Conservation (phyloP, 352 stramenopile species). For the Globisporangium ultimum region DNA sequence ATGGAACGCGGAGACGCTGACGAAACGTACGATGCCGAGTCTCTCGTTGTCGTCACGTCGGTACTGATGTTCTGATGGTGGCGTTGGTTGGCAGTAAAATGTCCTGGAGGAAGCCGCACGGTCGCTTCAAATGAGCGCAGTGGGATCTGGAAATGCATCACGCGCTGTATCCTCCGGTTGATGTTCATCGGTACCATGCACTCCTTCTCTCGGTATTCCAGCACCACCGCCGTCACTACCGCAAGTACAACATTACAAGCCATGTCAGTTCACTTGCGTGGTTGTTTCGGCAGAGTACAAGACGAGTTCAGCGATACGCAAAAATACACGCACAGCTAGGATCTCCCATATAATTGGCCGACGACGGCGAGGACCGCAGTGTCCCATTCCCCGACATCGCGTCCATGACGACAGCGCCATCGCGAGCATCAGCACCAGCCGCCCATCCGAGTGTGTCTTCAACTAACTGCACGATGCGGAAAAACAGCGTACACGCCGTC, state of each 20-base stretch:
- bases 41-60: not conserved
- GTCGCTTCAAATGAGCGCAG: constrained; percentile 83
- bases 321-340: constrained; percentile 53
- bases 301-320: not conserved
- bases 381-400: constrained; percentile 10
- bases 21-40: constrained; percentile 12
- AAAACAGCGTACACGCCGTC: constrained; percentile 62
- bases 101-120: constrained; percentile 57
- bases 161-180: constrained; percentile 81
- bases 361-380: constrained; percentile 13
- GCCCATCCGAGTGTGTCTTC: constrained; percentile 60
- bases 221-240: constrained; percentile 76
- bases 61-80: not conserved
- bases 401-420: constrained; percentile 24
- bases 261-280: no score
- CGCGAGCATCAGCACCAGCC: constrained; percentile 11
- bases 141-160: constrained; percentile 88
- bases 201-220: constrained; percentile 87
- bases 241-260: not conserved
- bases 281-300: no score
- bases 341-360: constrained; percentile 49
- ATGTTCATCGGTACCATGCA: constrained; percentile 78
- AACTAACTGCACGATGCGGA: constrained; percentile 63
- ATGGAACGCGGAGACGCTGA: constrained; percentile 81
- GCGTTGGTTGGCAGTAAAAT: constrained; percentile 27